Conservation (phyloP, 129 eudicot species). For the Heracleum sosnowskyi region DNA sequence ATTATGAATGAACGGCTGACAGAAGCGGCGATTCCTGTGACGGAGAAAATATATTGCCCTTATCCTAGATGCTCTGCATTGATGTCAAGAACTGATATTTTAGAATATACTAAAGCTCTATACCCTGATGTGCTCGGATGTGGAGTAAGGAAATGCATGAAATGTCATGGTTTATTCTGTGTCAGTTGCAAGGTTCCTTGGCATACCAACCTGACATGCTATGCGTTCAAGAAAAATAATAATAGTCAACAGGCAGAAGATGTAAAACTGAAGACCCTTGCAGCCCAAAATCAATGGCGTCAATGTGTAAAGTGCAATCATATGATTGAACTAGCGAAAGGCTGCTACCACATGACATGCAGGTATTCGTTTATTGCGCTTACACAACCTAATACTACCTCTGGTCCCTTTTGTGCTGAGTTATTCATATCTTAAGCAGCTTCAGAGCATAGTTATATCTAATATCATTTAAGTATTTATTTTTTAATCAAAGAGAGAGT, state of each 20-base stretch:
- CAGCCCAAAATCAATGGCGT: conserved; percentile 66
- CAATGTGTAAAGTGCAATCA: conserved; percentile 81
- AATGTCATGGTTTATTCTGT: conserved; percentile 55
- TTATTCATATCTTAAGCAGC: neutral
- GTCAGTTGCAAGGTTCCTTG: conserved; percentile 71
- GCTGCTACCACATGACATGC: conserved; percentile 95
- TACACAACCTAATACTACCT: too few relatives aligned
- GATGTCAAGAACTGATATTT: conserved; percentile 56
- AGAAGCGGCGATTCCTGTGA: conserved; percentile 67
- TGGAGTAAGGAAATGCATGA: conserved; percentile 28
- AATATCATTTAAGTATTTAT: neutral
- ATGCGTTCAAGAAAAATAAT: conserved; percentile 33
- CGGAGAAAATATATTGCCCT: conserved; percentile 80
- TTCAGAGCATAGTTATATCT: neutral
- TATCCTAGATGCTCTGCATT: conserved; percentile 69
- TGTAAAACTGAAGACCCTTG: conserved; percentile 58
- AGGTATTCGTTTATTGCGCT: conserved; percentile 32
- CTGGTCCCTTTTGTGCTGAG: neutral
- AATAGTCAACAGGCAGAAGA: conserved; percentile 47
- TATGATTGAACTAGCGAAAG: conserved; percentile 71
- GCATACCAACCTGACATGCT: conserved; percentile 52
- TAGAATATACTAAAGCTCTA: conserved; percentile 4
- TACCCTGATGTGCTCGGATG: neutral
- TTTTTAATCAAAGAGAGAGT: neutral
- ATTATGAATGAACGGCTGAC: conserved; percentile 30